phyloP scores from a whole-genome alignment of 805 yeast genomes.

The Sungouiella thailandica region DNA sequence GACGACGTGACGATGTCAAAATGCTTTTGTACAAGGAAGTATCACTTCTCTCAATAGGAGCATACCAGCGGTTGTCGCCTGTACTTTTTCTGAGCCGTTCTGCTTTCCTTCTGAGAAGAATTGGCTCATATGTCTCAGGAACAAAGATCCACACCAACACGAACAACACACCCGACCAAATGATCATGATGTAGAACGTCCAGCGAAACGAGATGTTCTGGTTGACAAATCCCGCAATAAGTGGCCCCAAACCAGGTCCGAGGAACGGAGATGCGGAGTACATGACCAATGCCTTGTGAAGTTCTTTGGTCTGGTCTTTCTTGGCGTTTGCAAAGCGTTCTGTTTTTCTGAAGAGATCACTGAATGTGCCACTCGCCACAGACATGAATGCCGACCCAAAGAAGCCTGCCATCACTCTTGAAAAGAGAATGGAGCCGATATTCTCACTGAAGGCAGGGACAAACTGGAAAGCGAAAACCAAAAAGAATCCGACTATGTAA shows the following conservation, averaged over 20 bases:
- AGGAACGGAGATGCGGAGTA: slow-evolving; percentile 26
- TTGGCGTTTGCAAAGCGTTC: slow-evolving; percentile 7
- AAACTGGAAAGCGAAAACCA: slow-evolving; percentile 19
- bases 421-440: slow-evolving; percentile 23
- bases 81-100: slow-evolving; percentile 25
- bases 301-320: slow-evolving; percentile 7
- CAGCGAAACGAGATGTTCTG: slow-evolving; percentile 17
- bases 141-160: slow-evolving; percentile 17
- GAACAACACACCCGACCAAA: slow-evolving; percentile 20
- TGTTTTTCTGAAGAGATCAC: slow-evolving; percentile 20
- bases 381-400: slow-evolving; percentile 25
- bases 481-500: slow-evolving; percentile 27
- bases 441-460: slow-evolving; percentile 22
- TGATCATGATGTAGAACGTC: slow-evolving; percentile 23
- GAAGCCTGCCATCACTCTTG: slow-evolving; percentile 24
- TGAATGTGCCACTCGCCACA: slow-evolving; percentile 26
- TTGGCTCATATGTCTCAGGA: slow-evolving; percentile 28
- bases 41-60: slow-evolving; percentile 34
- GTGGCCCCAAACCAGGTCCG: slow-evolving; percentile 28
- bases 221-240: slow-evolving; percentile 24
- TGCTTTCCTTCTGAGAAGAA: slow-evolving; percentile 21
- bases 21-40: slow-evolving; percentile 15
- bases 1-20: slow-evolving; percentile 18
- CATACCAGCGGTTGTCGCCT: slow-evolving; percentile 32
- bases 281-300: slow-evolving; percentile 21